Conservation (phyloP, 2,329 filamentous ascomycete species). For the Cryphonectria japonica region DNA sequence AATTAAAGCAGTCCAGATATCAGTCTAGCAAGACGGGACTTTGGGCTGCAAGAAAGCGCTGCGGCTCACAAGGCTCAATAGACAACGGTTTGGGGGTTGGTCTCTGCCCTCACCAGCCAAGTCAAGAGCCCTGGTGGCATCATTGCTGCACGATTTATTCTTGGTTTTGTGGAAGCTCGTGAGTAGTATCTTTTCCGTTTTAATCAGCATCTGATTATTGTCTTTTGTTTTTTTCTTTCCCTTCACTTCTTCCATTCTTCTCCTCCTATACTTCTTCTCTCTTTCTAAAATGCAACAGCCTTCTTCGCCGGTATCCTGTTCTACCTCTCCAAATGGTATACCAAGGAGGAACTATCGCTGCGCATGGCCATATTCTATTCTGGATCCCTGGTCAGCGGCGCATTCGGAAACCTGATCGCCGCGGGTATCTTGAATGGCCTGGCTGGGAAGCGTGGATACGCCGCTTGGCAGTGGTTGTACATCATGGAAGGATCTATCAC, state of each 20-base stretch:
- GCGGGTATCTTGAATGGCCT: constrained; percentile 25
- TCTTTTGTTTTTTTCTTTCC: background rate
- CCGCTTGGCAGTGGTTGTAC: constrained; percentile 28
- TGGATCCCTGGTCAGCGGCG: constrained; percentile 24
- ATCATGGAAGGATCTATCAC: constrained; percentile 28
- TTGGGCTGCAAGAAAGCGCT: background rate
- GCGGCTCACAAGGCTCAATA: background rate
- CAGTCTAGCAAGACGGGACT: too few relatives aligned
- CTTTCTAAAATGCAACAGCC: constrained; percentile 29
- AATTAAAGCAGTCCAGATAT: background rate
- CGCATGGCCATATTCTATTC: constrained; percentile 30
- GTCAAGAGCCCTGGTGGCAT: constrained; percentile 40
- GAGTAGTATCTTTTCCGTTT: background rate
- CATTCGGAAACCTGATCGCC: constrained; percentile 28
- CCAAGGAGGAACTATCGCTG: constrained; percentile 24
- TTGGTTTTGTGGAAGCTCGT: constrained; percentile 43
- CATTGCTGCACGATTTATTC: constrained; percentile 43
- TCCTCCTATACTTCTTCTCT: background rate
- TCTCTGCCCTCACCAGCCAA: constrained; percentile 39
- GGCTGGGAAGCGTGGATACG: constrained; percentile 19
- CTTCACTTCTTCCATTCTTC: too few relatives aligned
- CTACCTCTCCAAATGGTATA: constrained; percentile 30
- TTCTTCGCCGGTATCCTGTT: constrained; percentile 45
- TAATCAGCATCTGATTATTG: background rate
- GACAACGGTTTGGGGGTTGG: constrained; percentile 27